Conservation (phyloP, 192 early-diverging fungal genomes). For the Gonapodya sp. region DNA sequence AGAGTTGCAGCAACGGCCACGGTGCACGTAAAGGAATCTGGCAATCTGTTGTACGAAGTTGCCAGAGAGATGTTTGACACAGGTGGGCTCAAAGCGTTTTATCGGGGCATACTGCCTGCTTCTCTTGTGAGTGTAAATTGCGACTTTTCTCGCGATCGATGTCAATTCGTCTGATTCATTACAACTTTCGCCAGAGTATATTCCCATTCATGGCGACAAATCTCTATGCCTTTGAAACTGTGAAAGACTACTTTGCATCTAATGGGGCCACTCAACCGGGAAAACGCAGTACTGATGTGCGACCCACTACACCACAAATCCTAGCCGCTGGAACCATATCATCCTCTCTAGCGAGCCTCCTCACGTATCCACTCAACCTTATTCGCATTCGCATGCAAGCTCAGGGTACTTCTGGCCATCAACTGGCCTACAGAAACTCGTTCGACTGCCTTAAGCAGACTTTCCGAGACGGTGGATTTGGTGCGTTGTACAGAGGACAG, state of each 20-base stretch:
- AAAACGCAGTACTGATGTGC: too few species aligned
- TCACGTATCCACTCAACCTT: background rate
- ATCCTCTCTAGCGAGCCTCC: background rate
- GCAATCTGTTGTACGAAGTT: background rate
- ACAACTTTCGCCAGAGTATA: background rate
- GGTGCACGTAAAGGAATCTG: background rate
- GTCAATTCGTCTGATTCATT: background rate
- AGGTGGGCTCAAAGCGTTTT: constrained; percentile 1
- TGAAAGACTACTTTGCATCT: background rate
- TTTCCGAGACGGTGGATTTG: background rate
- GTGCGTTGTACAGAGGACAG: background rate
- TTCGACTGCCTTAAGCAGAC: background rate
- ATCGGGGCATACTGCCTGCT: background rate
- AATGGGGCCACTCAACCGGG: too few species aligned
- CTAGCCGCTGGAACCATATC: background rate
- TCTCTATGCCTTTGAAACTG: background rate
- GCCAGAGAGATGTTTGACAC: background rate
- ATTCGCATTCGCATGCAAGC: constrained; percentile 5
- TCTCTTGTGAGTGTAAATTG: background rate
- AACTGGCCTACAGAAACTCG: background rate
- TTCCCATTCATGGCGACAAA: constrained; percentile 1
- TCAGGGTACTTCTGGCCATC: background rate
- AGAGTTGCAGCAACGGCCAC: background rate
- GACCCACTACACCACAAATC: too few species aligned
- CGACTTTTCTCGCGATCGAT: background rate